Evolutionary conservation across 2,329 filamentous ascomycete species (phyloP).

Genomic region (Clonostachys solani): DNA sequence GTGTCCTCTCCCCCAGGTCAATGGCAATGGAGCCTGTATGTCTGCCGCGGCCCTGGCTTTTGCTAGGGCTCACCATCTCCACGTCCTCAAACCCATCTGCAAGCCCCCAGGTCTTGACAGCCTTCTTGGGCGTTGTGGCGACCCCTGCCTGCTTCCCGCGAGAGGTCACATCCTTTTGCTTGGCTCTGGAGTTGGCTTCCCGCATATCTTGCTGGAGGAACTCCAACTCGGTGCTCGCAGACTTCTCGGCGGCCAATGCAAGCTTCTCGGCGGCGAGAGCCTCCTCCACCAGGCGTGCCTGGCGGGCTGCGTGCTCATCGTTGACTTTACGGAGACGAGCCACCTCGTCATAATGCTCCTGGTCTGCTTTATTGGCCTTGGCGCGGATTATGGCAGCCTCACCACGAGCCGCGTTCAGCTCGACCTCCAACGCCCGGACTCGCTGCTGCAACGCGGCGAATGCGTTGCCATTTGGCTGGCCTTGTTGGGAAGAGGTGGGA

Average conservation of each 20-base stretch:
- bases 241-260: conserved; percentile 46
- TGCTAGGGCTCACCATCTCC: conserved; percentile 52
- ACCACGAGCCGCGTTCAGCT: conserved; percentile 60
- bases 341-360: conserved; percentile 60
- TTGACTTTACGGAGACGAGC: conserved; percentile 57
- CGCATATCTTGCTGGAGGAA: conserved; percentile 70
- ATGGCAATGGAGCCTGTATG: conserved; percentile 35
- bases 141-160: conserved; percentile 6
- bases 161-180: conserved; percentile 1
- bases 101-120: conserved; percentile 49
- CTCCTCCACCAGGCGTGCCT: conserved; percentile 60
- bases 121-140: conserved; percentile 56
- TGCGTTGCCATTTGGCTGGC: conserved; percentile 16
- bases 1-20: conserved; percentile 49
- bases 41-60: conserved; percentile 35
- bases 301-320: conserved; percentile 58
- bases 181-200: conserved; percentile 42
- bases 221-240: conserved; percentile 63
- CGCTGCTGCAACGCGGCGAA: conserved; percentile 45
- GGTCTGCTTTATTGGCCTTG: conserved; percentile 58
- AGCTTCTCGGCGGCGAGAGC: conserved; percentile 47
- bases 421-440: conserved; percentile 46
- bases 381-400: conserved; percentile 73
- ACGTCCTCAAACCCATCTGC: conserved; percentile 76
- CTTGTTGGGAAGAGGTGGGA: conserved; percentile 1